These are phyloP conservation scores for Rhinocladiella mackenziei DNA, from an alignment of 2,329 filamentous ascomycete species.

Conservation along the genomic window DNA sequence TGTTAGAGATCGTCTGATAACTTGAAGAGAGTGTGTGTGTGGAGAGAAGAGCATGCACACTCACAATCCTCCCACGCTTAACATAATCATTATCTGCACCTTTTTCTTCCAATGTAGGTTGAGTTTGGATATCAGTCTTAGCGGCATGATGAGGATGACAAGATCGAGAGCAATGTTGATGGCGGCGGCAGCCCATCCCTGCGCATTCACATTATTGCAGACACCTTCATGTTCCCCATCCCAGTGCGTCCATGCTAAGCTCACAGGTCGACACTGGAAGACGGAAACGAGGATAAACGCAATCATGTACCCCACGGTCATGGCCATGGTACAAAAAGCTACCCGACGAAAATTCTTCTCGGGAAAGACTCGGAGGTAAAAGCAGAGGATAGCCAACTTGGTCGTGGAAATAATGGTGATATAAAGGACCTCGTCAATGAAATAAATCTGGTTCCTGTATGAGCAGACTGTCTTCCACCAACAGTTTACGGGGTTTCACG, in stretches of 20 bases:
- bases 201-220: constrained; percentile 49
- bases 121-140: constrained; percentile 41
- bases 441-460: constrained; percentile 35
- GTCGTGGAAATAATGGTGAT: constrained; percentile 43
- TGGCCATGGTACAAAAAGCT: constrained; percentile 32
- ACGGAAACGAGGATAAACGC: constrained; percentile 37
- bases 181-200: constrained; percentile 52
- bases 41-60: constrained; percentile 24
- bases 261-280: constrained; percentile 39
- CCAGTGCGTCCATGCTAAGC: constrained; percentile 51
- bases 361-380: constrained; percentile 45
- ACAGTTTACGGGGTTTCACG: constrained; percentile 19
- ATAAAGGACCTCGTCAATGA: constrained; percentile 39
- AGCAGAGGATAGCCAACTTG: constrained; percentile 37
- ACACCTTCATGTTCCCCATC: constrained; percentile 45
- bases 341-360: constrained; percentile 24
- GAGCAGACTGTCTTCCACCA: constrained; percentile 28
- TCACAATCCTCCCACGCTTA: constrained; percentile 46
- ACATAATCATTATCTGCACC: constrained; percentile 50
- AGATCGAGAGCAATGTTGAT: constrained; percentile 53
- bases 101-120: constrained; percentile 41
- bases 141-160: constrained; percentile 51
- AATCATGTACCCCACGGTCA: constrained; percentile 41
- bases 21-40: neutral
- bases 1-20: neutral